Conservation (phyloP, 2,329 filamentous ascomycete species). For the Laburnicola sp. region DNA sequence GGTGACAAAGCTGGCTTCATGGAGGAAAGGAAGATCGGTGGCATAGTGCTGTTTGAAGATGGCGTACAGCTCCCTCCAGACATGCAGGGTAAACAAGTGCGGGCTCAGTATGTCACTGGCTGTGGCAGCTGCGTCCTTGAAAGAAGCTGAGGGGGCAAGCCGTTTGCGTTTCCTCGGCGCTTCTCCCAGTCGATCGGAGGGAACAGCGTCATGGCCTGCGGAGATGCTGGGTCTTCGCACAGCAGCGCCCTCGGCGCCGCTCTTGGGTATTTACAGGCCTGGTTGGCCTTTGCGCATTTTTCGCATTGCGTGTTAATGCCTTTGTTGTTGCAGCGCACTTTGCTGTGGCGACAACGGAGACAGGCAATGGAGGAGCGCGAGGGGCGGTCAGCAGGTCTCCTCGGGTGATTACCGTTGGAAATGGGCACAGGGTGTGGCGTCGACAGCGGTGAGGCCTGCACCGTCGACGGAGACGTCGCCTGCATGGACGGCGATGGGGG, state of each 20-base stretch:
- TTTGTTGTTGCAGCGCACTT: slow-evolving; percentile 84
- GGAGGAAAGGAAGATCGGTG: slow-evolving; percentile 72
- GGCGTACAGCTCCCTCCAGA: slow-evolving; percentile 71
- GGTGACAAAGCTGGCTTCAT: slow-evolving; percentile 64
- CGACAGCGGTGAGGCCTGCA: slow-evolving; percentile 34
- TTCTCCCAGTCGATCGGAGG: slow-evolving; percentile 15
- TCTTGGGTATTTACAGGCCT: slow-evolving; percentile 68
- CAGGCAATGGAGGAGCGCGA: slow-evolving; percentile 83
- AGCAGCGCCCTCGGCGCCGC: slow-evolving; percentile 24
- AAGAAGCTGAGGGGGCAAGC: slow-evolving; percentile 44
- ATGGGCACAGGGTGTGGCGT: slow-evolving; percentile 27
- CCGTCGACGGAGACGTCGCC: slow-evolving; percentile 30
- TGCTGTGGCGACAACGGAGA: slow-evolving; percentile 73
- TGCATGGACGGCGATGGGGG: slow-evolving; percentile 20
- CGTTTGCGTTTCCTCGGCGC: slow-evolving; percentile 39
- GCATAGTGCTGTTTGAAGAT: slow-evolving; percentile 73
- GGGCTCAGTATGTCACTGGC: slow-evolving; percentile 64
- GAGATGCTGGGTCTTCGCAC: slow-evolving; percentile 46
- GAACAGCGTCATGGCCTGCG: slow-evolving; percentile 1
- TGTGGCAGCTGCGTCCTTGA: slow-evolving; percentile 50
- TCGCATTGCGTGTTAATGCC: slow-evolving; percentile 73
- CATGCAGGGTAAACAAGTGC: slow-evolving; percentile 62
- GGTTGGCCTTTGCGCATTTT: slow-evolving; percentile 70
- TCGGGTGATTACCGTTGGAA: slow-evolving; percentile 11
- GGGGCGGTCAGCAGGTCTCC: slow-evolving; percentile 33